These are phyloP conservation scores for Pholiota molesta DNA, from an alignment of 768 basidiomycete genomes.

Conservation along the genomic window DNA sequence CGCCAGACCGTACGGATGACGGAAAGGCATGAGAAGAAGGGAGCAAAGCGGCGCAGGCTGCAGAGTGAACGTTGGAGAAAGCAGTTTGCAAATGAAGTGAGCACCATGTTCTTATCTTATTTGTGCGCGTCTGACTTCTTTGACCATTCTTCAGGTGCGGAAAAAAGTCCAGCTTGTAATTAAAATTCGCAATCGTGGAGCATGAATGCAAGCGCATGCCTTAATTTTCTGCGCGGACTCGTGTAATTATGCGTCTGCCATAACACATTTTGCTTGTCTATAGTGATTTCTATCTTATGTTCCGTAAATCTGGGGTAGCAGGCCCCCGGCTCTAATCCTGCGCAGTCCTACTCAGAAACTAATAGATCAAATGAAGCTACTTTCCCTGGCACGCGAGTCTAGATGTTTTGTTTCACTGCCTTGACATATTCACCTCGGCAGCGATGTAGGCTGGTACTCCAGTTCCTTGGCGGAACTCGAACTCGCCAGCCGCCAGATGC, in stretches of 20 bases:
- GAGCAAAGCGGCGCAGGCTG: conserved; percentile 74
- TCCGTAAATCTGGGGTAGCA: conserved; percentile 13
- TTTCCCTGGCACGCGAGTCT: conserved; percentile 4
- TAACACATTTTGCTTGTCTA: conserved; percentile 10
- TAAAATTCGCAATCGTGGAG: conserved; percentile 77
- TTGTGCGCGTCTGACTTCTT: conserved; percentile 10
- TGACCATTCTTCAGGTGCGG: conserved; percentile 58
- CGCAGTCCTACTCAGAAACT: conserved; percentile 15
- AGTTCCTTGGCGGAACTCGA: conserved; percentile 14
- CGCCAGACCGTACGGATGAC: conserved; percentile 47
- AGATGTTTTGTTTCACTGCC: conserved; percentile 9
- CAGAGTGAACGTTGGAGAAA: conserved; percentile 78
- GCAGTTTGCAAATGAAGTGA: conserved; percentile 78
- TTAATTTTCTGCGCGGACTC: conserved; percentile 6
- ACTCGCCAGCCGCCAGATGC: conserved; percentile 9
- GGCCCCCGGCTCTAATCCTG: conserved; percentile 17
- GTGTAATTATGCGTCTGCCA: conserved; percentile 12
- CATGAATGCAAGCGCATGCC: conserved; percentile 36
- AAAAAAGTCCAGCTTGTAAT: conserved; percentile 81
- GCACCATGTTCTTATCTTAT: conserved; percentile 22
- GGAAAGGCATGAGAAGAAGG: conserved; percentile 81
- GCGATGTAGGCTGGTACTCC: not conserved
- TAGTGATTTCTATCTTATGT: conserved; percentile 13
- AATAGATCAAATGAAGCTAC: conserved; percentile 23
- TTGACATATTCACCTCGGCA: conserved; percentile 8